phyloP scores from a whole-genome alignment of 352 stramenopile genomes.

The Peronosclerospora sorghi region DNA sequence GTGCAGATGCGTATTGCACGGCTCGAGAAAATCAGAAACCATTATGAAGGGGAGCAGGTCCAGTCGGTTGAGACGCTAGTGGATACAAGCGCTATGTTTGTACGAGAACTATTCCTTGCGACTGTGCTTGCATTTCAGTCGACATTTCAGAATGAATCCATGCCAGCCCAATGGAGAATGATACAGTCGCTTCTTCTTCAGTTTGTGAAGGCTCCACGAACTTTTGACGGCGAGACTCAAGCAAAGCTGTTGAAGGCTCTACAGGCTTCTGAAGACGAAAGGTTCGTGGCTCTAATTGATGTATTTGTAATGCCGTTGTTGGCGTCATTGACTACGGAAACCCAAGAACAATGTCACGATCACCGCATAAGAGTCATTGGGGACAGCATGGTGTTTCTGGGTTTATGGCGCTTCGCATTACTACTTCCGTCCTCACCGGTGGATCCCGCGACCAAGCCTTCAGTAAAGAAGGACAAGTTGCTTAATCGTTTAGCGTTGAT shows the following conservation, averaged over 20 bases:
- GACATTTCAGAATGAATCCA: constrained; percentile 19
- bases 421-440: constrained; percentile 90
- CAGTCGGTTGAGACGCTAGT: constrained; percentile 11
- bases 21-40: constrained; percentile 37
- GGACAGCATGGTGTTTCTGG: constrained; percentile 84
- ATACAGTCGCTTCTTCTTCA: constrained; percentile 16
- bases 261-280: constrained; percentile 23
- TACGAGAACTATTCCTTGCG: constrained; percentile 35
- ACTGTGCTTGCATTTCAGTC: constrained; percentile 48
- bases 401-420: constrained; percentile 89
- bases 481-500: constrained; percentile 75
- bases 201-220: constrained; percentile 5
- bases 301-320: constrained; percentile 31
- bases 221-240: constrained; percentile 12
- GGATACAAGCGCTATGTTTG: constrained; percentile 13
- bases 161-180: constrained; percentile 14
- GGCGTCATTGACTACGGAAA: constrained; percentile 11
- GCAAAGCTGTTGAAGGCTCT: constrained; percentile 22
- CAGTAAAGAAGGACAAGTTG: constrained; percentile 90
- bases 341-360: not conserved
- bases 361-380: constrained; percentile 22
- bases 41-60: constrained; percentile 22
- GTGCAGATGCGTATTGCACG: constrained; percentile 34
- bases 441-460: constrained; percentile 90
- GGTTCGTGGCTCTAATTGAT: constrained; percentile 23